phyloP scores from a whole-genome alignment of 306 rosid species.

The Fragaria vesca region DNA sequence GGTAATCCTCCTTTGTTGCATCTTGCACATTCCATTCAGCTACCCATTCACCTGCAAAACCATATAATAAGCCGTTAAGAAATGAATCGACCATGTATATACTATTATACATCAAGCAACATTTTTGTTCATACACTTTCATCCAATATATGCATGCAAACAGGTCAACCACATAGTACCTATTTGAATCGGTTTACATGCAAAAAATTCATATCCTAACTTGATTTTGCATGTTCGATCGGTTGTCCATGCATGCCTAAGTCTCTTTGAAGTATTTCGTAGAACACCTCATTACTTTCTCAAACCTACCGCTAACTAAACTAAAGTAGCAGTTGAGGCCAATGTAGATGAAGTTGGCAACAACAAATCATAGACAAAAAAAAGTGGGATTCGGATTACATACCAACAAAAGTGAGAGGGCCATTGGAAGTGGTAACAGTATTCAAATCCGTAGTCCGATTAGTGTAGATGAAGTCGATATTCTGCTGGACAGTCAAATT shows the following conservation, averaged over 20 bases:
- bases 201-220: too few relatives aligned
- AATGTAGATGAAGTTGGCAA: not conserved
- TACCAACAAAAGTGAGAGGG: constrained; percentile 74
- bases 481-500: constrained; percentile 50
- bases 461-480: constrained; percentile 51
- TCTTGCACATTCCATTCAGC: constrained; percentile 58
- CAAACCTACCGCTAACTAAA: not conserved
- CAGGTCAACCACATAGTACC: too few relatives aligned
- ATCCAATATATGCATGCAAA: not conserved
- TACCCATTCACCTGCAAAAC: constrained; percentile 68
- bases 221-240: too few relatives aligned
- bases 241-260: too few relatives aligned
- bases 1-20: constrained; percentile 55
- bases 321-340: not conserved
- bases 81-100: not conserved
- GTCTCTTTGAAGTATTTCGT: too few relatives aligned
- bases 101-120: too few relatives aligned
- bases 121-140: not conserved
- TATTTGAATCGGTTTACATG: too few relatives aligned
- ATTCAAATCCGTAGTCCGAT: constrained; percentile 43
- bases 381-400: not conserved
- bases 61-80: not conserved
- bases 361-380: not conserved
- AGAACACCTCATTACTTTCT: too few relatives aligned
- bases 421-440: constrained; percentile 63